These are phyloP conservation scores for Xylaria cubensis DNA, from an alignment of 495 filamentous ascomycete genomes.

Conservation along the genomic window DNA sequence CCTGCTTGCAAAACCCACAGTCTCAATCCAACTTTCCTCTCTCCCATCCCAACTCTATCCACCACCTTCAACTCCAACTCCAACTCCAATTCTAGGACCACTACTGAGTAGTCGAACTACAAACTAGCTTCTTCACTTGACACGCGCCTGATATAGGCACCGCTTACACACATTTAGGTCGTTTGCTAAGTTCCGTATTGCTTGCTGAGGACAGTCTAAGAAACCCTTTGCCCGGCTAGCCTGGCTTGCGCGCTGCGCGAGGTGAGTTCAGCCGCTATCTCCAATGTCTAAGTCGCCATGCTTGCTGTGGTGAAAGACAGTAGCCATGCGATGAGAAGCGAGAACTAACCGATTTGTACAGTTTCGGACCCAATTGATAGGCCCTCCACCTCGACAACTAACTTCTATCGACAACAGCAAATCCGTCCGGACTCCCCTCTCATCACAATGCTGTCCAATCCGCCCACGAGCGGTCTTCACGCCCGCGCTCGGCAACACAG, in stretches of 20 bases:
- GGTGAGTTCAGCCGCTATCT: slow-evolving; percentile 49
- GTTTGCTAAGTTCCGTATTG: slow-evolving; percentile 44
- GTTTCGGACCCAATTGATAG: slow-evolving; percentile 63
- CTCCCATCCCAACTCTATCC: slow-evolving; percentile 19
- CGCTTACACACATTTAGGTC: slow-evolving; percentile 41
- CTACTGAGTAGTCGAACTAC: not conserved
- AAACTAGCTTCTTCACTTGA: not conserved
- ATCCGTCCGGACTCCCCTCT: slow-evolving; percentile 65
- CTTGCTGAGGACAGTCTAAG: slow-evolving; percentile 52
- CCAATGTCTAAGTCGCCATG: not conserved
- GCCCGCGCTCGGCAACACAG: slow-evolving; percentile 77
- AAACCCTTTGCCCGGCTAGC: slow-evolving; percentile 63
- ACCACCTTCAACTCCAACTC: not conserved
- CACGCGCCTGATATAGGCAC: slow-evolving; percentile 20
- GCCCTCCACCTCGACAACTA: slow-evolving; percentile 48
- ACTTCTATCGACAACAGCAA: slow-evolving; percentile 53
- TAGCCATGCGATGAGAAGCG: slow-evolving; percentile 27
- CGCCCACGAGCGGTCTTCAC: slow-evolving; percentile 64
- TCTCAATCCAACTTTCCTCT: slow-evolving; percentile 1
- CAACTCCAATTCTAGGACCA: not conserved
- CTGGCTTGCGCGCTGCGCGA: slow-evolving; percentile 79
- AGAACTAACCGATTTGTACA: slow-evolving; percentile 38
- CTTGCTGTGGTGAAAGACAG: slow-evolving; percentile 24
- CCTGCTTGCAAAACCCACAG: slow-evolving; percentile 10
- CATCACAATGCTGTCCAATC: slow-evolving; percentile 80